These are phyloP conservation scores for Gossypioides kirkii DNA, from an alignment of 345 rosid species.

Conservation along the genomic window DNA sequence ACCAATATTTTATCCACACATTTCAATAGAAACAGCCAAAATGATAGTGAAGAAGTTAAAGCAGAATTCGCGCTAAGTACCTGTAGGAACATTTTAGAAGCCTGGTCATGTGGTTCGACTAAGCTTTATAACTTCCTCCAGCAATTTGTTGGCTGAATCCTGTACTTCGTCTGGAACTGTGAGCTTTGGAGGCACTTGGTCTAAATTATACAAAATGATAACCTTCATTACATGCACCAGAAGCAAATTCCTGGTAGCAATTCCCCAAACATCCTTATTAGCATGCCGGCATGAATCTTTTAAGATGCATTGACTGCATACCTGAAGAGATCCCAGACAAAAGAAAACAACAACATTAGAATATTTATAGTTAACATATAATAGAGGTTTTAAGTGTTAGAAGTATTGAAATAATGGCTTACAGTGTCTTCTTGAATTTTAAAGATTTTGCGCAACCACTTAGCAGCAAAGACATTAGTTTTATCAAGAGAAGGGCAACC, in stretches of 20 bases:
- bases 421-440: slow-evolving; percentile 62
- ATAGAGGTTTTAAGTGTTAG: background rate
- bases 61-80: background rate
- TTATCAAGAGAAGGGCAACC: slow-evolving; percentile 68
- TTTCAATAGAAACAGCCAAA: background rate
- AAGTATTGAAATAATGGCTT: slow-evolving; percentile 26
- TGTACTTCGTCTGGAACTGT: slow-evolving; percentile 49
- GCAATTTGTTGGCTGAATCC: slow-evolving; percentile 41
- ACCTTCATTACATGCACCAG: slow-evolving; percentile 58
- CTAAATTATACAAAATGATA: slow-evolving; percentile 48
- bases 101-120: slow-evolving; percentile 28
- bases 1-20: background rate
- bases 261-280: slow-evolving; percentile 47
- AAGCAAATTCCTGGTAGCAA: slow-evolving; percentile 34
- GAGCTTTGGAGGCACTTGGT: slow-evolving; percentile 39
- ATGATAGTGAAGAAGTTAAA: background rate
- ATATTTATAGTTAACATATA: background rate
- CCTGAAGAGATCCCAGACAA: slow-evolving; percentile 35
- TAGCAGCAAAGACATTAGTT: slow-evolving; percentile 54
- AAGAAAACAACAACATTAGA: background rate
- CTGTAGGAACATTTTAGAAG: background rate
- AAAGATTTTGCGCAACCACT: slow-evolving; percentile 60
- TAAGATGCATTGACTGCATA: slow-evolving; percentile 54
- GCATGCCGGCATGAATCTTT: slow-evolving; percentile 57
- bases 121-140: slow-evolving; percentile 50